phyloP scores from a whole-genome alignment of 495 filamentous ascomycete species.

The Penicillium samsonianum region DNA sequence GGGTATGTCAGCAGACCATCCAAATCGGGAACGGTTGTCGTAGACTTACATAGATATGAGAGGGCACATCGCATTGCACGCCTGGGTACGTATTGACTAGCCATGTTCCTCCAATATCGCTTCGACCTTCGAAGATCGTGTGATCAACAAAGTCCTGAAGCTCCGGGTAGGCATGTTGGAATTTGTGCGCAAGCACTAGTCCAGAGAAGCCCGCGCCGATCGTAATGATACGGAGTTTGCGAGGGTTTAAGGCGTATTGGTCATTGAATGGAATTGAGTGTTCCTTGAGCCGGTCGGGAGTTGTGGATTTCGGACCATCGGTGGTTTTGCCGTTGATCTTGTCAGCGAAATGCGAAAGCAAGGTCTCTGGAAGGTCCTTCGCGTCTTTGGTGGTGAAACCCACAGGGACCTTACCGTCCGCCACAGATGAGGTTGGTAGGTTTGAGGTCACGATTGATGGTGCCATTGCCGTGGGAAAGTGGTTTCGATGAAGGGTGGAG shows the following conservation, averaged over 20 bases:
- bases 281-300: background rate
- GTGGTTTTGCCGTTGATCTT: background rate
- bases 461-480: background rate
- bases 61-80: conserved; percentile 59
- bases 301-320: background rate
- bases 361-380: background rate
- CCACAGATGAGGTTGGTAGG: background rate
- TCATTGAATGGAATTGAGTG: conserved; percentile 21
- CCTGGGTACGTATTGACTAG: conserved; percentile 56
- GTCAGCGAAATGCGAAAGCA: background rate
- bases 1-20: background rate
- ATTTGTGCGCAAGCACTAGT: conserved; percentile 44
- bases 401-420: background rate
- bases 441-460: background rate
- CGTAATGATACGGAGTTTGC: conserved; percentile 38
- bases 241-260: conserved; percentile 25
- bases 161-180: conserved; percentile 31
- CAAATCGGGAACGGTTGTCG: too few relatives aligned
- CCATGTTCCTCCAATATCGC: conserved; percentile 52
- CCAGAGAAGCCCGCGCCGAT: conserved; percentile 57
- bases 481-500: too few relatives aligned
- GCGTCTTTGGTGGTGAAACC: background rate
- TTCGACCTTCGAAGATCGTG: conserved; percentile 52
- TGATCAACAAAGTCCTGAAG: conserved; percentile 47
- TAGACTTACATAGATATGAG: conserved; percentile 41